Conservation (phyloP, 2,329 filamentous ascomycete genomes). For the Aspergillus sp. region DNA sequence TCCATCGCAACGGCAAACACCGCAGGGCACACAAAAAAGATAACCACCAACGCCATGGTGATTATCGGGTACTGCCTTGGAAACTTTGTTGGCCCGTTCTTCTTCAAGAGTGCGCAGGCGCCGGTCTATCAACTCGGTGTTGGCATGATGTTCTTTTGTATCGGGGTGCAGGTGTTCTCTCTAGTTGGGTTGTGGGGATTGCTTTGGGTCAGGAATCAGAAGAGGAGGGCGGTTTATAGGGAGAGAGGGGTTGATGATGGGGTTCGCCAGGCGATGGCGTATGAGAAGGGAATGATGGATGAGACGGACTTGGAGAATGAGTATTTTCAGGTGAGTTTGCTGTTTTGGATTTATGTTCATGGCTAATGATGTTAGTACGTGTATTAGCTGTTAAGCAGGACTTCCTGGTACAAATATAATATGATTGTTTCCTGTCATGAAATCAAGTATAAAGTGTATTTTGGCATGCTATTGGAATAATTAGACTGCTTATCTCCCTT, state of each 20-base stretch:
- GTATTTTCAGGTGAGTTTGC: background rate
- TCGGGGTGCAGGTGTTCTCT: background rate
- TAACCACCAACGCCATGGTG: background rate
- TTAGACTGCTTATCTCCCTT: too few species aligned
- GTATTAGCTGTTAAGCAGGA: too few species aligned
- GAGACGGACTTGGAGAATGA: background rate
- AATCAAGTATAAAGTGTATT: too few species aligned
- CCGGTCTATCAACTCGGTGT: background rate
- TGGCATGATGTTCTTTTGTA: background rate
- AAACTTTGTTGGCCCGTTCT: background rate
- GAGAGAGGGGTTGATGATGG: background rate
- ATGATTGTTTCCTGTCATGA: too few species aligned
- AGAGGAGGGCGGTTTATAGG: background rate
- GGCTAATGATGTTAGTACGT: too few species aligned
- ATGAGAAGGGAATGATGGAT: background rate
- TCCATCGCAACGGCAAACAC: constrained; percentile 31
- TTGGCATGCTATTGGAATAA: too few species aligned
- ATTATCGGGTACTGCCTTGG: background rate
- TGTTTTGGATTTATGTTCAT: background rate
- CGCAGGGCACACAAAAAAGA: constrained; percentile 30
- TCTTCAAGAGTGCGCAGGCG: background rate
- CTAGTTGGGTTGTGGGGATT: background rate
- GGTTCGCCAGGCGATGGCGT: background rate
- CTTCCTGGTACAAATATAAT: too few species aligned
- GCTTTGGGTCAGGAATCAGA: background rate